phyloP scores from a whole-genome alignment of 805 yeast species.

The Suhomyces prunicola region DNA sequence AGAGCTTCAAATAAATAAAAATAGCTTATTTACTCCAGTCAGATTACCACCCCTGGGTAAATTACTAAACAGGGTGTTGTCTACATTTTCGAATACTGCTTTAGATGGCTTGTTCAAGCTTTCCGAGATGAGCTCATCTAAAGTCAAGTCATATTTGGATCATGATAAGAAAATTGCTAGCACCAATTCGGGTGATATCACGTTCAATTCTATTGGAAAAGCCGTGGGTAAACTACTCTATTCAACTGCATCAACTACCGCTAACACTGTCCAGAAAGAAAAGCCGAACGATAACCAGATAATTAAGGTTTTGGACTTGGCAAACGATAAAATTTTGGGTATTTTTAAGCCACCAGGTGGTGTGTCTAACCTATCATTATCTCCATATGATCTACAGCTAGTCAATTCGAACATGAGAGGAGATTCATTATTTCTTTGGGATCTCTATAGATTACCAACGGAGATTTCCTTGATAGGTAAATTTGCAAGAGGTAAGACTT shows the following conservation, averaged over 20 bases:
- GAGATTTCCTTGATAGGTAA: constrained; percentile 56
- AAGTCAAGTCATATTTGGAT: constrained; percentile 37
- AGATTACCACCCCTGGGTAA: constrained; percentile 47
- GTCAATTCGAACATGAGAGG: constrained; percentile 57
- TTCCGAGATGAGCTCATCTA: constrained; percentile 47
- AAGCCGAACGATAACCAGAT: constrained; percentile 33
- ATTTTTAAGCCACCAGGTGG: constrained; percentile 61
- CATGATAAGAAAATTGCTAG: constrained; percentile 13
- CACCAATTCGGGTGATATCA: constrained; percentile 13
- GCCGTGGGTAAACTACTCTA: constrained; percentile 32
- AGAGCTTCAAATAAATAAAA: neutral
- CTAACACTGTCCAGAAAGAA: constrained; percentile 21
- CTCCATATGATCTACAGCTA: constrained; percentile 58
- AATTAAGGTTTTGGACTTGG: constrained; percentile 48
- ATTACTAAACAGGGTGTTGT: constrained; percentile 45
- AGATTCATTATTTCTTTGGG: constrained; percentile 64
- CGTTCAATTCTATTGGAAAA: constrained; percentile 29
- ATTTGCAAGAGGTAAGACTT: constrained; percentile 60
- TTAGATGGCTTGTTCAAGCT: constrained; percentile 49
- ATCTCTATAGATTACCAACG: constrained; percentile 47
- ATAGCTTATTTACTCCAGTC: constrained; percentile 38
- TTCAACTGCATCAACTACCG: constrained; percentile 31
- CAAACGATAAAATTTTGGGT: constrained; percentile 34
- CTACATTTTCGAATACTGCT: constrained; percentile 49
- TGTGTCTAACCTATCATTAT: constrained; percentile 54